Evolutionary conservation across 2,329 filamentous ascomycete genomes (phyloP), one percentile per base, ranked within the genome.

Genomic region (Exophiala mesophila): DNA sequence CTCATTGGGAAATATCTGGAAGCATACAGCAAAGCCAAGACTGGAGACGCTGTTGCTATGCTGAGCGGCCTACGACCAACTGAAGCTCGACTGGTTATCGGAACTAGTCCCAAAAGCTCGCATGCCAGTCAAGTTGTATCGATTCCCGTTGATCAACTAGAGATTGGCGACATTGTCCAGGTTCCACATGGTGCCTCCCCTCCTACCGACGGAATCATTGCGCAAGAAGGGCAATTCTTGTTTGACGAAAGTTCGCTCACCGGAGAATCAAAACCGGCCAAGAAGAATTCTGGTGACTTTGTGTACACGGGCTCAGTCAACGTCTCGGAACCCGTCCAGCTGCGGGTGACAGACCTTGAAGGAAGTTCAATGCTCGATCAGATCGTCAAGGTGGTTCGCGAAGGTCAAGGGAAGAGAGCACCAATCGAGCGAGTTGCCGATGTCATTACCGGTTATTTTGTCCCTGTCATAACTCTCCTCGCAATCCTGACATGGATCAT

Each of bases 181-280:
- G 76, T 97, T 2, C 77, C 80, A 2, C 80, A 89, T 45, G 90
- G 90, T 2, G 76, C 78, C 1, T 94, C 88, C 1, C 90, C 90
- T 0, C 85, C 90, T 1, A 87, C 83, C 4, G 90, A 96, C 59
- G 89, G 89, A 5, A 57, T 94, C 15, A 55, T 73, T 8, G 58
- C 58, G 2, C 59, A 66, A 16, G 63, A 65, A 2, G 81, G 78
- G 3, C 72, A 78, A 36, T 79, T 78, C 32, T 74, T 70, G 36
- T 95, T 96, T 57, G 88, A 96, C 58, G 90, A 97, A 62, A 89
- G 88, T 8, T 94, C 88, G 48, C 71, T 97, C 47, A 96, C 90
- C 1, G 70, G 70, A 44, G 70, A 73, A 57, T 71, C 70, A 1
- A 64, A 58, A 38, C 67, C 68, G 7, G 67, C 70, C 15, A 59